Evolutionary conservation across 2,329 filamentous ascomycete species (phyloP).

Genomic region (Xylaria sp.): DNA sequence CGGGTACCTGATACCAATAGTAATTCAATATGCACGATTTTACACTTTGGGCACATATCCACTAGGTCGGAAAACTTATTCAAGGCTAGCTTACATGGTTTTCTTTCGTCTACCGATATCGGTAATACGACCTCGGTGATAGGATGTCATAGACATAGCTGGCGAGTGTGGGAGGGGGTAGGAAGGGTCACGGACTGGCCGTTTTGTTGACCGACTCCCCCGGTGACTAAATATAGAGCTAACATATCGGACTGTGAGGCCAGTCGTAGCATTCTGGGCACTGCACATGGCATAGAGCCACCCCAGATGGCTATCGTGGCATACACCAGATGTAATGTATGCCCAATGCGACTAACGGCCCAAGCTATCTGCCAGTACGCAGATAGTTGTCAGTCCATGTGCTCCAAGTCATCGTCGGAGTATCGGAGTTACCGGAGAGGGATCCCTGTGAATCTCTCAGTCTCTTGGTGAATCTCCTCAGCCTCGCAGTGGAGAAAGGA

Average conservation of each 20-base stretch:
- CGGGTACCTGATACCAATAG: background rate
- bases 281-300: background rate
- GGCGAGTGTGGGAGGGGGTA: background rate
- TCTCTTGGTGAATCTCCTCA: background rate
- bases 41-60: background rate
- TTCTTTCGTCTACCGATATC: background rate
- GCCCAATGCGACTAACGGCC: slow-evolving; percentile 9
- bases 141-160: background rate
- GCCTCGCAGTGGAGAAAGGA: background rate
- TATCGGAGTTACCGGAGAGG: background rate
- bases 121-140: background rate
- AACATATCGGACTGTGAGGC: background rate
- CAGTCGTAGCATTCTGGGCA: no score
- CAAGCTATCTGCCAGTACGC: background rate
- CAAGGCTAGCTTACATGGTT: background rate
- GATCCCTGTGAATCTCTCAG: background rate
- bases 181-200: background rate
- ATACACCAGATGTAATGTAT: background rate
- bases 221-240: background rate
- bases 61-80: background rate
- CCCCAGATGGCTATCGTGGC: background rate
- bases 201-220: background rate
- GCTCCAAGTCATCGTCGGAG: no score
- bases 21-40: background rate
- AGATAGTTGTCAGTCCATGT: background rate